Conservation (phyloP, 75 land plant species). For the Cunninghamia lanceolata region DNA sequence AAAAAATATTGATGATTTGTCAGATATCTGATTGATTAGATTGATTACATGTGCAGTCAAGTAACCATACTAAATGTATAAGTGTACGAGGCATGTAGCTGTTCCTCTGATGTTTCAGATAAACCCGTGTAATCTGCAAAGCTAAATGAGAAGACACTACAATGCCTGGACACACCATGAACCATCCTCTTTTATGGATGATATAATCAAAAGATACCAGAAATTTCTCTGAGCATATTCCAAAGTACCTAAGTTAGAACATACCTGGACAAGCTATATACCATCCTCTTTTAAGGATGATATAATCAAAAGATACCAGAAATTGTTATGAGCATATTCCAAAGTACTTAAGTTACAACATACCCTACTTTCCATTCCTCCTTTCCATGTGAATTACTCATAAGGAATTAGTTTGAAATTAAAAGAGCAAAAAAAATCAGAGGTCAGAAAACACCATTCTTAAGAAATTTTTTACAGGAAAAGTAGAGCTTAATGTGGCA, state of each 20-base stretch:
- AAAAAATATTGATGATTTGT: not conserved
- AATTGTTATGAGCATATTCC: not conserved
- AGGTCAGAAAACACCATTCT: not conserved
- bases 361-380: not conserved
- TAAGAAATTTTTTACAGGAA: not conserved
- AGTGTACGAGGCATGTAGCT: not conserved
- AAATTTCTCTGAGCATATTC: not conserved
- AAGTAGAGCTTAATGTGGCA: not conserved
- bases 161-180: not conserved
- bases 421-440: not conserved
- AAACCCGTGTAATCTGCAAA: not conserved
- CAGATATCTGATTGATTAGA: not conserved
- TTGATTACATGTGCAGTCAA: not conserved
- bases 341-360: not conserved
- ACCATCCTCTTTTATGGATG: not conserved
- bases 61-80: not conserved
- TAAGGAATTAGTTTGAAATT: not conserved
- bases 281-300: not conserved
- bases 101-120: not conserved
- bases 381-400: not conserved
- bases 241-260: not conserved
- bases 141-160: not conserved
- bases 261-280: not conserved
- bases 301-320: not conserved
- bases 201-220: not conserved